Evolutionary conservation across 805 yeast species (phyloP), one percentile per base, ranked within the genome.

Genomic region (Saturnispora galanensis): DNA sequence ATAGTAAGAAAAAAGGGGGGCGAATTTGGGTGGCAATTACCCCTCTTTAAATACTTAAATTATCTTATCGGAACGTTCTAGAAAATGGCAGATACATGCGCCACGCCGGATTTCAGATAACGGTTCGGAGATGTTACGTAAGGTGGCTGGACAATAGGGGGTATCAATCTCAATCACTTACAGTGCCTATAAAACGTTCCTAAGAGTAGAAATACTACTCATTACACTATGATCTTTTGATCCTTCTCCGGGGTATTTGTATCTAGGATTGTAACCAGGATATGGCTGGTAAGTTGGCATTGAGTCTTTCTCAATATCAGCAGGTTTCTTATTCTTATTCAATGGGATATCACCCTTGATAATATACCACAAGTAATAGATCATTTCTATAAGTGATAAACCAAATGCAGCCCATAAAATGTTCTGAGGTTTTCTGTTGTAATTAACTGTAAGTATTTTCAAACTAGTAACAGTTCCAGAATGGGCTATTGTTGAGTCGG

Each of bases 131-230:
- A 9, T 37, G 15, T 26, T 4, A n/a, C 7, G 16, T 11, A 26
- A 11, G 15, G 41, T 13, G 41, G 41, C 41, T 38, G 41, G 34
- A 11, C 13, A 21, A 37, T 13, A n/a, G 10, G n/a, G 10, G 38
- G 26, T 21, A 21, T 21, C 26, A 5, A 21, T 21, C 7, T 21
- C 6, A 21, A 21, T 21, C 26, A 6, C 26, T 4, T 4, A 9
- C 10, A 10, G 5, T 10, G 10, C 5, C 21, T 42, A 42, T 31
- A 42, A 11, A 18, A 31, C 29, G 10, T 41, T 45, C 10, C 52
- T 37, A 4, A 49, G 44, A 7, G 52, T 49, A 17, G 45, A 42
- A 11, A 49, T 49, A 21, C 48, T 47, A 32, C 50, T 47, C 47
- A 49, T 39, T 5, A 47, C 49, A 46, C 52, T 49, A 35, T 47